Percentiles rank a stretch among this genome's conserved stretches.
These are phyloP conservation scores for Monosporascus ibericus DNA, from an alignment of 2,329 filamentous ascomycete species.

Conservation along the genomic window DNA sequence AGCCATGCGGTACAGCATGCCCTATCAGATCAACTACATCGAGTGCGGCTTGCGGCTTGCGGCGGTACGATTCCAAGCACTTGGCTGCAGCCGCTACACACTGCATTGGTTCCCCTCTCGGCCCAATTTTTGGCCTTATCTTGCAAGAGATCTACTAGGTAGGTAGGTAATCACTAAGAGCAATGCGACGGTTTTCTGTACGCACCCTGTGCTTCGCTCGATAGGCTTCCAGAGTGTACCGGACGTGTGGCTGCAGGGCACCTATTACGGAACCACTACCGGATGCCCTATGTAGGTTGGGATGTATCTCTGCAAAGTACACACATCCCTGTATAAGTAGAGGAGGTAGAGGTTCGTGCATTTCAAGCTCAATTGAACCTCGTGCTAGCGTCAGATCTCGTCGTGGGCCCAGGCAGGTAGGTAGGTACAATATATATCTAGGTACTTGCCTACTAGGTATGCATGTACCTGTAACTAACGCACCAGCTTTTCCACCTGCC, in stretches of 20 bases:
- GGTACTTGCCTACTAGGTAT: background rate
- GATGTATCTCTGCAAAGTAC: too few relatives aligned
- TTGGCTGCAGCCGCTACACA: background rate
- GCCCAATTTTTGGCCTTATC: background rate
- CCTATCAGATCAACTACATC: background rate
- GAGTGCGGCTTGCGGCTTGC: background rate
- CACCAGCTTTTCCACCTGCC: background rate
- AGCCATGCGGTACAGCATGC: background rate
- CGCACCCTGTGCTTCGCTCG: background rate
- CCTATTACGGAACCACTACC: background rate
- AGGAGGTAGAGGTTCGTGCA: too few relatives aligned
- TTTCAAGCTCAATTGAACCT: too few relatives aligned
- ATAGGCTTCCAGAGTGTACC: background rate
- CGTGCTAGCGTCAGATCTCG: too few relatives aligned
- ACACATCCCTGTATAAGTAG: too few relatives aligned
- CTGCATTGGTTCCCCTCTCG: background rate
- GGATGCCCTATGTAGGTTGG: too few relatives aligned
- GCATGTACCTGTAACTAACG: background rate
- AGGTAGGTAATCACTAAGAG: background rate
- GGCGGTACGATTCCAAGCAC: background rate
- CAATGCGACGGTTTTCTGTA: background rate
- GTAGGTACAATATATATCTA: background rate
- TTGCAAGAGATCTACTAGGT: too few relatives aligned
- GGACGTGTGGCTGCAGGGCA: background rate
- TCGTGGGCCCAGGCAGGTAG: too few relatives aligned